Evolutionary conservation across 495 filamentous ascomycete genomes (phyloP), one percentile per base, ranked within the genome.

Genomic region (Penicillium taxi): DNA sequence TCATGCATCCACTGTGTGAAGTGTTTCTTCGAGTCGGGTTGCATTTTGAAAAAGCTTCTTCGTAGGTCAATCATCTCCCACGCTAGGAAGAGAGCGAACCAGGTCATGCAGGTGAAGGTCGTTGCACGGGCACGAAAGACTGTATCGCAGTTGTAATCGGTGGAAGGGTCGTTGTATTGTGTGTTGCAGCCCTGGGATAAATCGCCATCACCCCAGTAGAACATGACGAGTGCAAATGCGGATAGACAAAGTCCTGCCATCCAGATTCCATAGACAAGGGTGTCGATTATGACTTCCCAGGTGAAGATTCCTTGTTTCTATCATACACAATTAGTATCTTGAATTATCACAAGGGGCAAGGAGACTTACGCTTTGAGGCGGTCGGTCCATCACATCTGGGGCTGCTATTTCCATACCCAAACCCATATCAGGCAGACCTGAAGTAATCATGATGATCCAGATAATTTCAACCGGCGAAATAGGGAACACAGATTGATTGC

Each of bases 361-460:
- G 9, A 34, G 30, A 52, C 65, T 35, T 56, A 73, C 69, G 41
- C 70, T 64, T 45, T 80, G 78, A 2, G 82, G 82, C 6, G 78
- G 77, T 1, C 81, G 73, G 21, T 57, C 47, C 74, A 86, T 76
- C 41, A 85, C 75, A 55, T 83, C 78, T 2, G 78, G 64, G 1
- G 74, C 73, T 1, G 80, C 78, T 14, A 64, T 54, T 56, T 86
- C 82, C 64, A 84, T 78, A 18, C 82, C 82, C 9, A 86, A 63
- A 15, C 82, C 82, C 73, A 86, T 83, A 44, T 83, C 82, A 9
- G 81, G 82, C 24, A 84, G 65, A 33, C 75, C 75, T 18, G 79
- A 82, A 1, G 81, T 85, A 30, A 82, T 68, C 77, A 86, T 84
- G 57, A 84, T 84, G 37, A 85, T 75, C 81, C 82, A 85, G 6